These are phyloP conservation scores for Trichomonas gallinae DNA, from an alignment of 208 protist genomes.

Conservation along the genomic window DNA sequence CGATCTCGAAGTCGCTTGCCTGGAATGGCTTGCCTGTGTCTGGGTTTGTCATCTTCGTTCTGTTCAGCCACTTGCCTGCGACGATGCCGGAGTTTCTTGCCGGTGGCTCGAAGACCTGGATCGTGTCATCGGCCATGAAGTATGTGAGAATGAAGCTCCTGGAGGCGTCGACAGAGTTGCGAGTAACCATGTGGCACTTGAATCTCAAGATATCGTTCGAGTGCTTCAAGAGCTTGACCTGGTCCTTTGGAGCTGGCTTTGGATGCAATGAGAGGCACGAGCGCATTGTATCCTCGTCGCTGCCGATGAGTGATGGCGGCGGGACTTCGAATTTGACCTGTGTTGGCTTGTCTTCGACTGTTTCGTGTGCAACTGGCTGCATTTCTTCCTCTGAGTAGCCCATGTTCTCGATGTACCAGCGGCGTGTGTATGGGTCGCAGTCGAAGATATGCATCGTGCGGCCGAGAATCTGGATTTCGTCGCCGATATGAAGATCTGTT, in stretches of 20 bases:
- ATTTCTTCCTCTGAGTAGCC: conserved; percentile 30
- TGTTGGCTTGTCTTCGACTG: not conserved
- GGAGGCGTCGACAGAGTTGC: conserved; percentile 21
- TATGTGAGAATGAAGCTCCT: conserved; percentile 34
- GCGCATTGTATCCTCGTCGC: conserved; percentile 25
- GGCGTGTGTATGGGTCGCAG: conserved; percentile 22
- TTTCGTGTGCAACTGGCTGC: not conserved
- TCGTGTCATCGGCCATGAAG: conserved; percentile 24
- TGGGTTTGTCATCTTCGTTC: conserved; percentile 26
- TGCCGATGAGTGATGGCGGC: conserved; percentile 16
- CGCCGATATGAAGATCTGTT: conserved; percentile 29
- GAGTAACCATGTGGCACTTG: conserved; percentile 12
- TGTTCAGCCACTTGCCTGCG: conserved; percentile 34
- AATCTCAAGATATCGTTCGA: conserved; percentile 25
- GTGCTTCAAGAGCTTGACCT: conserved; percentile 21
- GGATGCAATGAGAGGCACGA: not conserved
- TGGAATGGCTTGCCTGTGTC: conserved; percentile 27
- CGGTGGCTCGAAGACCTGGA: conserved; percentile 28
- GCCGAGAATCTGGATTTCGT: conserved; percentile 24
- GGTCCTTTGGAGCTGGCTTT: conserved; percentile 25
- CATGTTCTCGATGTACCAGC: not conserved
- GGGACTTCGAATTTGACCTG: not conserved
- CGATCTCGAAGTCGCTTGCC: not conserved
- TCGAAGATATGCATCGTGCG: conserved; percentile 22
- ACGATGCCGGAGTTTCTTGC: conserved; percentile 33